Base-by-base conservation (phyloP, 192 early-diverging fungal genomes). In the Rhizoclosmatium sp. region DNA sequence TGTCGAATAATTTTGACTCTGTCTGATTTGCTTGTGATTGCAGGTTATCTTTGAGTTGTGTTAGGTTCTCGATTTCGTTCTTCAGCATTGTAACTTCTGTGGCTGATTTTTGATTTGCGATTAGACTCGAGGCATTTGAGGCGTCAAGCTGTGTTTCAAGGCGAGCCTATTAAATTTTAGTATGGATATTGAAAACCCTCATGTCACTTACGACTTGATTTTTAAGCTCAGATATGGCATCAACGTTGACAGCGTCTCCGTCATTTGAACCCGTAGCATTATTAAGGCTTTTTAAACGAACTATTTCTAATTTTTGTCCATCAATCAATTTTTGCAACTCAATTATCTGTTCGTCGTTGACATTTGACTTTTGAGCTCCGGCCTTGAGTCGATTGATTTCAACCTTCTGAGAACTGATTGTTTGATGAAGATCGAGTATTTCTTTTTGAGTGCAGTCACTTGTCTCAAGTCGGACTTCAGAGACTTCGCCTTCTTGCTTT, bases 391-490 rank as follows among this genome's bases (percentile, higher is more conserved):
- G n/a, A 9, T 62, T 21, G 39, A 21, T 62, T 62, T 62, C 60
- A 7, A 1, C 7, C 7, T 62, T 9, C 9, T 21, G 60, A 19
- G 4, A 31, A 7, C 10, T 21, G 5, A 62, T 19, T 23, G 60
- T 21, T 62, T 9, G 10, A 4, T 40, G 14, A 7, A 62, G 7
- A 31, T 9, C 60, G 7, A 23, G 14, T 7, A 62, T 62, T 62
- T 62, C 60, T 7, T 21, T 62, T 21, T 23, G 9, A 40, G 4
- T 62, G 21, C 7, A 23, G 5, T 62, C 60, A 5, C 16, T 1
- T 4, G 47, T 19, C 12, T 76, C 48, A 4, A 66, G 16, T 48
- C 48, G 44, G 19, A 45, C 2, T 76, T 76, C 62, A 39, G 75
- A 61, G 41, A 7, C 10, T 47, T 76, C 75, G 47, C 65, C 66